phyloP scores from a whole-genome alignment of 305 asterid genomes.

The Withania somnifera region DNA sequence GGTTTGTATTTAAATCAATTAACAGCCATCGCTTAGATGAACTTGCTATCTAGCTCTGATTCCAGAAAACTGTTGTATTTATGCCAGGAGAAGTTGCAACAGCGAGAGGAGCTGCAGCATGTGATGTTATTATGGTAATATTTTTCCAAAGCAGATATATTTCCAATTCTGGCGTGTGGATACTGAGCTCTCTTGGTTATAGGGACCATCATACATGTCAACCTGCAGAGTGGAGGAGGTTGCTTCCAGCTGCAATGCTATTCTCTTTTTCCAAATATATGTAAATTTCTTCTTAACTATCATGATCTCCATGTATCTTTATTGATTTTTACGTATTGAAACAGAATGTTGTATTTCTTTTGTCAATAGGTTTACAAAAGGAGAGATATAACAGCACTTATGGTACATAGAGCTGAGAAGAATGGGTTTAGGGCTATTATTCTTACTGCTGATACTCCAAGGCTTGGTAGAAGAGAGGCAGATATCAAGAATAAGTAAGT shows the following conservation, averaged over 20 bases:
- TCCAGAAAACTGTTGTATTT: background rate
- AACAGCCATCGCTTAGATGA: background rate
- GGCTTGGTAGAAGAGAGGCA: constrained; percentile 62
- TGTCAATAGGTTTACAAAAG: constrained; percentile 36
- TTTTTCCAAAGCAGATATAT: background rate
- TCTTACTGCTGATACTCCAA: constrained; percentile 60
- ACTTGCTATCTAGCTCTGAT: background rate
- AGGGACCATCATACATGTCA: constrained; percentile 49
- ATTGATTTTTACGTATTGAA: background rate
- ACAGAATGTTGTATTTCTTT: background rate
- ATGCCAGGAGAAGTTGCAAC: constrained; percentile 61
- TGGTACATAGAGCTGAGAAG: constrained; percentile 66
- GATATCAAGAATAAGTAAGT: constrained; percentile 58
- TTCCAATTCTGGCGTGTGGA: background rate
- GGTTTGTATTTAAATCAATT: constrained; percentile 20
- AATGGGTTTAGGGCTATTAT: constrained; percentile 58
- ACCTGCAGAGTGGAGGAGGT: constrained; percentile 61
- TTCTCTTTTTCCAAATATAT: constrained; percentile 63
- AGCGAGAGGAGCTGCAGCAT: constrained; percentile 53
- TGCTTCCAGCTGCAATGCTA: constrained; percentile 52
- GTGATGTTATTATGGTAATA: constrained; percentile 51
- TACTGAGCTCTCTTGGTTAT: background rate
- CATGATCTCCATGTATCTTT: background rate
- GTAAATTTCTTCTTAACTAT: constrained; percentile 15
- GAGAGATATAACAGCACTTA: constrained; percentile 42